Evolutionary conservation across 2,329 filamentous ascomycete genomes (phyloP).

Genomic region (Hymenoscyphus albidus): DNA sequence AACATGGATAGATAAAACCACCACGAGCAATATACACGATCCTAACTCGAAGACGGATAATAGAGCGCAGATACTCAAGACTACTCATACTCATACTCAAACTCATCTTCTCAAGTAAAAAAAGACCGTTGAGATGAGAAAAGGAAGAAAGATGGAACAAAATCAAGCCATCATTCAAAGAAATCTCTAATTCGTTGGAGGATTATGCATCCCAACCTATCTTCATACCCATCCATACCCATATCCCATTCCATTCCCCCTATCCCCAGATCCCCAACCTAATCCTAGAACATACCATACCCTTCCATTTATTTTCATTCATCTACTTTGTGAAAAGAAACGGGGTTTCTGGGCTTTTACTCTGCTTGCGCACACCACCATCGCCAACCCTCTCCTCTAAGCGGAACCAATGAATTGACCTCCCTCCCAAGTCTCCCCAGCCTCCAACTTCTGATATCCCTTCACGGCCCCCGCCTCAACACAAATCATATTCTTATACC

Average conservation of each 20-base stretch:
- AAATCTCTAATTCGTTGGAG: no score
- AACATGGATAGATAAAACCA: no score
- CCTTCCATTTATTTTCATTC: not conserved
- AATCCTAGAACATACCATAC: slow-evolving; percentile 1
- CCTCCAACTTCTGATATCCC: slow-evolving; percentile 79
- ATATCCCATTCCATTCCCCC: not conserved
- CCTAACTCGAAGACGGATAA: no score
- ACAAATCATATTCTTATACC: slow-evolving; percentile 90
- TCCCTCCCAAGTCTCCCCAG: slow-evolving; percentile 64
- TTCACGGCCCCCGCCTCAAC: slow-evolving; percentile 84
- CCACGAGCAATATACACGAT: no score
- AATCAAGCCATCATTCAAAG: no score
- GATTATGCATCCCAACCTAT: no score
- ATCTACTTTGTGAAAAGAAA: not conserved
- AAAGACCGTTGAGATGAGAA: no score
- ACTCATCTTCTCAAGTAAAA: no score
- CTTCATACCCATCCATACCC: no score
- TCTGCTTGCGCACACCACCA: not conserved
- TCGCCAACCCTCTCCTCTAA: not conserved
- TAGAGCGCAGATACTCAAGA: no score
- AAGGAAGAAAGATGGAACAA: no score
- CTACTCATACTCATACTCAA: no score
- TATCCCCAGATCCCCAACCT: not conserved
- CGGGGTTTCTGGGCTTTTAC: not conserved
- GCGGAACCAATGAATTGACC: slow-evolving; percentile 35